Conservation (phyloP, 345 rosid species). For the Populus pruinosa region DNA sequence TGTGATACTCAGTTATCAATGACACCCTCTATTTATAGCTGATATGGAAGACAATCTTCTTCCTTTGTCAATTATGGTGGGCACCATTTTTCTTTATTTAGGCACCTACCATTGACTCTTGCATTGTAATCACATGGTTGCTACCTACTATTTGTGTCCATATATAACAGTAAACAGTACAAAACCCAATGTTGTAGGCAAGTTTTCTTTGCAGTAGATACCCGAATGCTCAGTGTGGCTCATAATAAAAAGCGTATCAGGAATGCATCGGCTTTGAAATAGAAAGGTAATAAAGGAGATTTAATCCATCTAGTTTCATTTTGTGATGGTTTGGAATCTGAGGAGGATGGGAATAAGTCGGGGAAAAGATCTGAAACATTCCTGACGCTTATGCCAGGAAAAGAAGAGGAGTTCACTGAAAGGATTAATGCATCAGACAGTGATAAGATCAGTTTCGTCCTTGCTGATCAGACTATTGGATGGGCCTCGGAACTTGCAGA, state of each 20-base stretch:
- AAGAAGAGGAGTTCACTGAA: neutral
- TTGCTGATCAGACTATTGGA: conserved; percentile 22
- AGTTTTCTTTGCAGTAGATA: no score
- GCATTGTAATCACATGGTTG: no score
- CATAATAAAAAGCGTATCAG: neutral
- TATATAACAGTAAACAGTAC: neutral
- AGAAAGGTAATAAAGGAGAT: neutral
- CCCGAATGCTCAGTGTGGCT: no score
- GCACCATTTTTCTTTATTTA: no score
- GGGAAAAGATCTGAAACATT: neutral
- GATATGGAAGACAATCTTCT: no score
- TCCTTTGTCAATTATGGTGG: no score
- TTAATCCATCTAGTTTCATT: neutral
- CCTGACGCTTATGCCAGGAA: conserved; percentile 1
- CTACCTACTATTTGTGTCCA: no score
- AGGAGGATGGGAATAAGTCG: neutral
- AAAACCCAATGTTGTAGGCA: neutral
- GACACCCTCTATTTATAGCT: no score
- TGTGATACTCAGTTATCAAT: no score
- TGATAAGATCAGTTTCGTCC: conserved; percentile 26
- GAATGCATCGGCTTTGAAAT: neutral
- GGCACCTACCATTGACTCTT: no score
- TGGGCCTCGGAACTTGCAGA: conserved; percentile 33
- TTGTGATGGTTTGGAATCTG: conserved; percentile 8
- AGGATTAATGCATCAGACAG: neutral